Evolutionary conservation across 768 basidiomycete genomes (phyloP).

Genomic region (Hygrophorus russula): DNA sequence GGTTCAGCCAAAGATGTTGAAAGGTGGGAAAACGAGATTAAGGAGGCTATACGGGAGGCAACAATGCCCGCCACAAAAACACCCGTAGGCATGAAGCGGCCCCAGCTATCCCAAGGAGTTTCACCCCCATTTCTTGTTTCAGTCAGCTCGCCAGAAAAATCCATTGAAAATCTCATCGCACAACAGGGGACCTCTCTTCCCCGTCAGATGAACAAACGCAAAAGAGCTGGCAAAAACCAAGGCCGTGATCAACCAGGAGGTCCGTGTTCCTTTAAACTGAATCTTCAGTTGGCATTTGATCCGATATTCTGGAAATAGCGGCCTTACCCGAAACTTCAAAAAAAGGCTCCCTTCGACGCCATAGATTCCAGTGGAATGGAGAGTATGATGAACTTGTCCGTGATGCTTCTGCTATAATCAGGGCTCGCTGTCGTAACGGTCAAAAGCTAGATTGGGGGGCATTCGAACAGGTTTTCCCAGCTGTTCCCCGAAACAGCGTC

Average conservation of each 20-base stretch:
- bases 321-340: slow-evolving; percentile 6
- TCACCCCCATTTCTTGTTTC: slow-evolving; percentile 24
- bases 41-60: slow-evolving; percentile 43
- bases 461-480: slow-evolving; percentile 70
- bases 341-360: slow-evolving; percentile 30
- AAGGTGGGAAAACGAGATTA: slow-evolving; percentile 58
- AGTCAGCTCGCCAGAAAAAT: slow-evolving; percentile 36
- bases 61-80: slow-evolving; percentile 35
- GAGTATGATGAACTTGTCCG: slow-evolving; percentile 85
- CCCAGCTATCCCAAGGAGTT: background rate
- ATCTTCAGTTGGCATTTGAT: background rate
- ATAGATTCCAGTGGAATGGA: slow-evolving; percentile 72
- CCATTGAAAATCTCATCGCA: slow-evolving; percentile 37
- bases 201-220: slow-evolving; percentile 19
- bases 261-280: slow-evolving; percentile 3
- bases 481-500: slow-evolving; percentile 60
- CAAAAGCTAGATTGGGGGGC: slow-evolving; percentile 60
- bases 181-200: slow-evolving; percentile 36
- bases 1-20: slow-evolving; percentile 32
- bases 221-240: slow-evolving; percentile 18
- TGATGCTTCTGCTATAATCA: slow-evolving; percentile 76
- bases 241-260: slow-evolving; percentile 11
- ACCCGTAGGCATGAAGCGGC: slow-evolving; percentile 24
- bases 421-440: slow-evolving; percentile 56
- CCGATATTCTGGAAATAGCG: background rate